These are phyloP conservation scores for Globisporangium radiosum DNA, from an alignment of 352 stramenopile genomes.

Conservation along the genomic window DNA sequence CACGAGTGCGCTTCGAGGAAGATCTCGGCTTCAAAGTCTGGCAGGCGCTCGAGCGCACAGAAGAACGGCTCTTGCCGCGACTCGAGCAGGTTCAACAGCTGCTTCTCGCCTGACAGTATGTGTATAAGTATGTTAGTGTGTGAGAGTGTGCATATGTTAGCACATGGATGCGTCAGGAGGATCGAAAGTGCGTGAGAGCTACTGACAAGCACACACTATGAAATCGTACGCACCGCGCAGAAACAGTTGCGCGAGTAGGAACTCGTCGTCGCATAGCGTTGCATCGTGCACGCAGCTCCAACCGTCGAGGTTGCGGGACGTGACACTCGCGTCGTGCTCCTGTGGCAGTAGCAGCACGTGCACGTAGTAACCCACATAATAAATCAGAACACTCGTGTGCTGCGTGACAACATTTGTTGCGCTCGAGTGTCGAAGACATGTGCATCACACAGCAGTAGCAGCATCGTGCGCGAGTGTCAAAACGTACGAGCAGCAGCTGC, in stretches of 20 bases:
- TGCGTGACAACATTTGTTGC: too few species aligned
- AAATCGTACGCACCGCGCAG: conserved; percentile 19
- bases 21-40: conserved; percentile 78
- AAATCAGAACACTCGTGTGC: too few species aligned
- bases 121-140: background rate
- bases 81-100: conserved; percentile 43
- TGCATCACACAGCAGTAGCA: background rate
- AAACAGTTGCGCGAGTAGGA: conserved; percentile 63
- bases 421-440: too few species aligned
- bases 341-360: conserved; percentile 2
- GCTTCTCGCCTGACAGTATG: conserved; percentile 35
- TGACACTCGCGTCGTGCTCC: conserved; percentile 31
- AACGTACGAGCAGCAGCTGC: conserved; percentile 40
- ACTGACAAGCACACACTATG: too few species aligned
- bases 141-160: background rate
- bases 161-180: too few species aligned
- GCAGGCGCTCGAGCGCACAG: conserved; percentile 51
- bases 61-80: conserved; percentile 49
- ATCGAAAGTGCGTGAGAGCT: too few species aligned
- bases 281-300: conserved; percentile 79
- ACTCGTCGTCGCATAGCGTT: conserved; percentile 69
- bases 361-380: too few species aligned
- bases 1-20: conserved; percentile 76
- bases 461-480: too few species aligned
- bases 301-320: conserved; percentile 32